A percentile compares a stretch with the other conserved stretches of the same genome.
Evolutionary conservation across 176 grass and related monocot species (phyloP).

Genomic region (Triticum dicoccoides): DNA sequence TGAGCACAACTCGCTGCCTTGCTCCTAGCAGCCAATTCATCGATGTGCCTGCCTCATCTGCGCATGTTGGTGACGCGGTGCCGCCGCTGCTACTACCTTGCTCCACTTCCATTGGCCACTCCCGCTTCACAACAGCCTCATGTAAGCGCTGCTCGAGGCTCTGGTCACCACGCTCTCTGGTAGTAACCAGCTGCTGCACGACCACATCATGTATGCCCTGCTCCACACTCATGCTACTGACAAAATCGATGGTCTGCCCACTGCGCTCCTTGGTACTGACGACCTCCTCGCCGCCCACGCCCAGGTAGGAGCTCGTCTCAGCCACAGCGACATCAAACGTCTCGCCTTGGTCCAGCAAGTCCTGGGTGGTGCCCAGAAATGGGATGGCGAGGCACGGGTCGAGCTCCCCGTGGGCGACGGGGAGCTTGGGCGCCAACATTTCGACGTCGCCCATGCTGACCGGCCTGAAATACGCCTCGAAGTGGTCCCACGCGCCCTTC

Average conservation of each 20-base stretch:
- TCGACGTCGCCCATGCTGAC: constrained; percentile 63
- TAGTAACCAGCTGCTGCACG: constrained; percentile 42
- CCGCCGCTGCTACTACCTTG: constrained; percentile 26
- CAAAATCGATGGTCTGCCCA: neutral
- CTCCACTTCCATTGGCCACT: constrained; percentile 20
- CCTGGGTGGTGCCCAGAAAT: constrained; percentile 24
- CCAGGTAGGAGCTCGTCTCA: constrained; percentile 51
- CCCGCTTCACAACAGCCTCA: constrained; percentile 24
- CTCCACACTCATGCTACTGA: neutral
- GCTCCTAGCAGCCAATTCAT: constrained; percentile 56
- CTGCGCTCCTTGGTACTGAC: constrained; percentile 31
- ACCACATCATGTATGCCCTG: constrained; percentile 42
- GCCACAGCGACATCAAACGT: constrained; percentile 45
- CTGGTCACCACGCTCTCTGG: constrained; percentile 28
- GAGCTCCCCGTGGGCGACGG: constrained; percentile 26
- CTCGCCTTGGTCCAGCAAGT: constrained; percentile 9
- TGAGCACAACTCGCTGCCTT: constrained; percentile 72
- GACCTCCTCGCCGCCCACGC: constrained; percentile 45
- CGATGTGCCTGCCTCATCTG: constrained; percentile 23
- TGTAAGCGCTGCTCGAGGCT: constrained; percentile 24
- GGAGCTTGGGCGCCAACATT: constrained; percentile 45
- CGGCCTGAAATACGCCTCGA: constrained; percentile 77
- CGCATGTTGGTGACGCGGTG: constrained; percentile 2
- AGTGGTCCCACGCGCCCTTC: constrained; percentile 69
- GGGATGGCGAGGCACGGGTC: constrained; percentile 59